Conservation (phyloP, 1,284 basidiomycete species). For the Heterobasidion irregulare region DNA sequence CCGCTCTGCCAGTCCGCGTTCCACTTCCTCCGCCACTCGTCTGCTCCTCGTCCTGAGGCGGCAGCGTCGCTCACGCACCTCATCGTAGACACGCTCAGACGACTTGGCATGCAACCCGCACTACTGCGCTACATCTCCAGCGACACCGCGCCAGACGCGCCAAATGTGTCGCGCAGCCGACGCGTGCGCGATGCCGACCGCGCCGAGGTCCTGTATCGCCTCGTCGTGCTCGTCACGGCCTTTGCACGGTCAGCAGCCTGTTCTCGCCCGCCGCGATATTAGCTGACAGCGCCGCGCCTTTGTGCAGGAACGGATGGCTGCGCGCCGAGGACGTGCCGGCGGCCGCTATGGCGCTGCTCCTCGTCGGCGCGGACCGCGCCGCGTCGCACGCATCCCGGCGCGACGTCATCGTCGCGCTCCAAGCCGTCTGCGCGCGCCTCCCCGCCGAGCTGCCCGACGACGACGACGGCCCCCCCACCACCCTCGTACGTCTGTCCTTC, state of each 20-base stretch:
- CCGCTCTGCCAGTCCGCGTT: slow-evolving; percentile 2
- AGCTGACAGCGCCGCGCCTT: too few species aligned
- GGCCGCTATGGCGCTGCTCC: slow-evolving; percentile 38
- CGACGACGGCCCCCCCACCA: slow-evolving; percentile 13
- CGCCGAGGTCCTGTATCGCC: slow-evolving; percentile 25
- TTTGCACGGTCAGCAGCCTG: slow-evolving; percentile 35
- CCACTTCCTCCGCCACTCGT: slow-evolving; percentile 6
- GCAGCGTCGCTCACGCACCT: not conserved
- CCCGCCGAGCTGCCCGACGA: slow-evolving; percentile 19
- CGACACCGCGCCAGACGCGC: not conserved
- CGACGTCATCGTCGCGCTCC: slow-evolving; percentile 37
- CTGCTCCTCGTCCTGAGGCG: slow-evolving; percentile 5
- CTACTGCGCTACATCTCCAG: not conserved
- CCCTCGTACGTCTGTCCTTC: not conserved
- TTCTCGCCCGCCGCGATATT: not conserved
- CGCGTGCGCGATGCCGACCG: slow-evolving; percentile 12
- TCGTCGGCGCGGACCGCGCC: slow-evolving; percentile 48
- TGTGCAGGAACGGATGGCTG: slow-evolving; percentile 13
- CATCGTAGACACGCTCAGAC: slow-evolving; percentile 4
- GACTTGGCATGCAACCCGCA: slow-evolving; percentile 6
- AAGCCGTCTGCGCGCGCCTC: slow-evolving; percentile 34
- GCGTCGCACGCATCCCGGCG: slow-evolving; percentile 33
- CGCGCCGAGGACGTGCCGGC: slow-evolving; percentile 34
- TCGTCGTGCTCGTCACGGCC: slow-evolving; percentile 34
- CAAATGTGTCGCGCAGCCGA: not conserved